phyloP scores from a whole-genome alignment of 148 eudicot species.

The Rhododendron williamsianum region DNA sequence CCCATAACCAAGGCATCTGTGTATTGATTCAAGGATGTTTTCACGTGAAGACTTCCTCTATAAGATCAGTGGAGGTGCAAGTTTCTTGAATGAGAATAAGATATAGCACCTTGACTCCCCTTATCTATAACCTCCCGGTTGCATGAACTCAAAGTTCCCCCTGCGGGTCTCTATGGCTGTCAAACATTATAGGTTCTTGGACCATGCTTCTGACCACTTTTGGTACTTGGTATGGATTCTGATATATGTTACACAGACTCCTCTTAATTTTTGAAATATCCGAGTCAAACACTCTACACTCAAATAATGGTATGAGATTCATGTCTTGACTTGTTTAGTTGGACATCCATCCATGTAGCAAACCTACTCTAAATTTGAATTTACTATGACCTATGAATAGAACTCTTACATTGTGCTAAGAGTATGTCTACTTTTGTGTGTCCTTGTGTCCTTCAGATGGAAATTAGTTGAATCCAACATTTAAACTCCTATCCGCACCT shows the following conservation, averaged over 20 bases:
- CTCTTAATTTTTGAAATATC: too few species aligned
- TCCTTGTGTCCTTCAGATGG: neutral
- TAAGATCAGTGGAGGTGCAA: neutral
- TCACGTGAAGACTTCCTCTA: neutral
- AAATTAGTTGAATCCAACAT: neutral
- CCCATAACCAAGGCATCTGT: too few species aligned
- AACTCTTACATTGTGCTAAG: neutral
- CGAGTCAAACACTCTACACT: neutral
- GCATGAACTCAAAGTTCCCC: neutral
- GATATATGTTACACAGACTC: neutral
- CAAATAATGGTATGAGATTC: neutral
- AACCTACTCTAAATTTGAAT: neutral
- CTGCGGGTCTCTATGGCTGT: neutral
- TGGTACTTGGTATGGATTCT: neutral
- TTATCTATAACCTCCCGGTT: neutral
- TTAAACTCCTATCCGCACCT: neutral
- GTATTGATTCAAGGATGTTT: neutral
- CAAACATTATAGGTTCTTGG: neutral
- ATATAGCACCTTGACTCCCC: neutral
- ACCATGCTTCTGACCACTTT: neutral
- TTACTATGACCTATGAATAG: neutral
- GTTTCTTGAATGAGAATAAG: neutral
- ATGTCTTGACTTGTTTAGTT: neutral
- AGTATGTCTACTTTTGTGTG: neutral
- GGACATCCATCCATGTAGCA: neutral